phyloP scores from a whole-genome alignment of 2,329 filamentous ascomycete genomes.

The Colletotrichum tanaceti region DNA sequence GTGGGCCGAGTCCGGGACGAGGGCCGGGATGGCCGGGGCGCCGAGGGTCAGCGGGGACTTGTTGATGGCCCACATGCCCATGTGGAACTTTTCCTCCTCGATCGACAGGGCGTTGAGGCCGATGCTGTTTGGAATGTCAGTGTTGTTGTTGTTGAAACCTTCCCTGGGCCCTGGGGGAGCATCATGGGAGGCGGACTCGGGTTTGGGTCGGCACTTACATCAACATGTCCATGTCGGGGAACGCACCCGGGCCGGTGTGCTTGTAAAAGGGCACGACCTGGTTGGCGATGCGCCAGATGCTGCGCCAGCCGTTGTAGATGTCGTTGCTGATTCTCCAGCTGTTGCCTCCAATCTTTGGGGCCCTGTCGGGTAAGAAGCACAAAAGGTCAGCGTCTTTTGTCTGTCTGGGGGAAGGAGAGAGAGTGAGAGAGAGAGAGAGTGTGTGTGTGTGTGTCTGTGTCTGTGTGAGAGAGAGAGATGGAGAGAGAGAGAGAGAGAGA shows the following conservation, averaged over 20 bases:
- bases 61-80: conserved; percentile 63
- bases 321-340: conserved; percentile 66
- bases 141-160: too few relatives aligned
- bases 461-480: too few relatives aligned
- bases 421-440: too few relatives aligned
- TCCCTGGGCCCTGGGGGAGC: too few relatives aligned
- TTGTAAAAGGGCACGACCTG: conserved; percentile 60
- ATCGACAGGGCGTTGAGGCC: conserved; percentile 58
- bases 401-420: not conserved
- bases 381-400: not conserved
- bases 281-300: conserved; percentile 64
- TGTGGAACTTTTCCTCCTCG: conserved; percentile 64
- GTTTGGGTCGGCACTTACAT: conserved; percentile 48
- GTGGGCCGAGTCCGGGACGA: conserved; percentile 55
- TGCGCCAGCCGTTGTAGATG: conserved; percentile 63
- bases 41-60: conserved; percentile 64
- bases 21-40: conserved; percentile 52
- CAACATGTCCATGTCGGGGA: conserved; percentile 65
- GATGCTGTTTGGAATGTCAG: conserved; percentile 47
- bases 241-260: conserved; percentile 59
- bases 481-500: too few relatives aligned
- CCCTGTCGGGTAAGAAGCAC: conserved; percentile 8
- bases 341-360: conserved; percentile 48
- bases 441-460: too few relatives aligned
- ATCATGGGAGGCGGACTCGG: too few relatives aligned